Percentiles rank a stretch among this genome's conserved stretches.
Evolutionary conservation across 1,284 basidiomycete genomes (phyloP).

Genomic region (Apiotrichum sp.): DNA sequence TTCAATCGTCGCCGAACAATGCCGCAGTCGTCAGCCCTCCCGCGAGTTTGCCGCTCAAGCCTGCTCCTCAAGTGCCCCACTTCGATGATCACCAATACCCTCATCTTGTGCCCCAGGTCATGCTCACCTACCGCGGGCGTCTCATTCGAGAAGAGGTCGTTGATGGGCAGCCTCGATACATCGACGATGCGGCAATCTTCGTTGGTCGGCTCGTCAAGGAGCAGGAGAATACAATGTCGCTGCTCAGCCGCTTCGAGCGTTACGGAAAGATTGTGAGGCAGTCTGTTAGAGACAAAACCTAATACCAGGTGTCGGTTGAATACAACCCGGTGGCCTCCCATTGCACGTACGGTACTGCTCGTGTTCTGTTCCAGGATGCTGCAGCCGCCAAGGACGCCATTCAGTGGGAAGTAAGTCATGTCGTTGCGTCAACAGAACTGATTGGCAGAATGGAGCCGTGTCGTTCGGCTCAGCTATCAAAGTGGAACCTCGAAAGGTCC

Average conservation of each 20-base stretch:
- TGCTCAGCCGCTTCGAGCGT: conserved; percentile 27
- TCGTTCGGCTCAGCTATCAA: conserved; percentile 30
- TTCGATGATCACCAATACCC: conserved; percentile 1
- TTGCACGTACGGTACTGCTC: conserved; percentile 20
- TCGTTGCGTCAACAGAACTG: neutral
- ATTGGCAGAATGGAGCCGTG: conserved; percentile 18
- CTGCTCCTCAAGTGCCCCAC: neutral
- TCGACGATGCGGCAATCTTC: conserved; percentile 32
- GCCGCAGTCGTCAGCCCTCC: neutral
- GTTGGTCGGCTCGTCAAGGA: conserved; percentile 28
- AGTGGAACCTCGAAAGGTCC: conserved; percentile 27
- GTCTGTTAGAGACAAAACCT: neutral
- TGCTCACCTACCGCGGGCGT: conserved; percentile 27
- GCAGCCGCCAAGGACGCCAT: conserved; percentile 24
- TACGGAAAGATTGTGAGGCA: conserved; percentile 33
- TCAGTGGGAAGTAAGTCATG: conserved; percentile 24
- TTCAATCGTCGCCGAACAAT: too few relatives aligned
- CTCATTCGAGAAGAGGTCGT: conserved; percentile 15
- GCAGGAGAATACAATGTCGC: conserved; percentile 20
- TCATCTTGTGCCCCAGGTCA: conserved; percentile 9
- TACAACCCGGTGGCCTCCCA: conserved; percentile 17
- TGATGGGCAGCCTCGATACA: conserved; percentile 13
- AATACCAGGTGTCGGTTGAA: conserved; percentile 24
- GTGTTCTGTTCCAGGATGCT: conserved; percentile 27
- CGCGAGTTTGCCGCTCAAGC: neutral